These are phyloP conservation scores for Penicillium sp. DNA, from an alignment of 2,329 filamentous ascomycete species.

Conservation along the genomic window DNA sequence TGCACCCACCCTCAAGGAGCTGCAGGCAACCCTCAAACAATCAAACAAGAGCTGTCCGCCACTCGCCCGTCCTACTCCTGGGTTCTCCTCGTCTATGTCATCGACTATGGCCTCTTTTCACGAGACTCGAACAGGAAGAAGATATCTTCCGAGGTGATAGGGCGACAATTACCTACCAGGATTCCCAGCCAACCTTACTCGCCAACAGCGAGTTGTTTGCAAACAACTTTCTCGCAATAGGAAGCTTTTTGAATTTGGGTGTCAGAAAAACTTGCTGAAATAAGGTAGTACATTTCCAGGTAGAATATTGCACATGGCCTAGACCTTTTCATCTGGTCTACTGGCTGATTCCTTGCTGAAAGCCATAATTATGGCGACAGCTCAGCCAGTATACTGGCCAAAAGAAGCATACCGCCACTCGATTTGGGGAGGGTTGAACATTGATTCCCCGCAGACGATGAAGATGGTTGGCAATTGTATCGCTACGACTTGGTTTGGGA, in stretches of 20 bases:
- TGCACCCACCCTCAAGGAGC: background rate
- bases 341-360: too few relatives aligned
- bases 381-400: too few relatives aligned
- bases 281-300: too few relatives aligned
- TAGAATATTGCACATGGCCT: too few relatives aligned
- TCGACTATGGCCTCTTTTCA: background rate
- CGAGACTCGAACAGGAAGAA: background rate
- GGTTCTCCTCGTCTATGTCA: background rate
- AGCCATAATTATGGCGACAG: too few relatives aligned
- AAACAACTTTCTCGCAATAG: background rate
- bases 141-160: background rate
- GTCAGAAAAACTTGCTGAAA: background rate
- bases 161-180: background rate
- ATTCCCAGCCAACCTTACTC: background rate
- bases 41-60: too few relatives aligned
- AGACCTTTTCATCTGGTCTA: too few relatives aligned
- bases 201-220: background rate
- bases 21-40: background rate
- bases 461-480: too few relatives aligned
- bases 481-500: too few relatives aligned
- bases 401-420: too few relatives aligned
- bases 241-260: background rate
- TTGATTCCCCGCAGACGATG: too few relatives aligned
- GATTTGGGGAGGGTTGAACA: too few relatives aligned
- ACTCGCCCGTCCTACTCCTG: background rate